Base-by-base conservation (phyloP, 257 asterid species). In the Primulina tabacum region DNA sequence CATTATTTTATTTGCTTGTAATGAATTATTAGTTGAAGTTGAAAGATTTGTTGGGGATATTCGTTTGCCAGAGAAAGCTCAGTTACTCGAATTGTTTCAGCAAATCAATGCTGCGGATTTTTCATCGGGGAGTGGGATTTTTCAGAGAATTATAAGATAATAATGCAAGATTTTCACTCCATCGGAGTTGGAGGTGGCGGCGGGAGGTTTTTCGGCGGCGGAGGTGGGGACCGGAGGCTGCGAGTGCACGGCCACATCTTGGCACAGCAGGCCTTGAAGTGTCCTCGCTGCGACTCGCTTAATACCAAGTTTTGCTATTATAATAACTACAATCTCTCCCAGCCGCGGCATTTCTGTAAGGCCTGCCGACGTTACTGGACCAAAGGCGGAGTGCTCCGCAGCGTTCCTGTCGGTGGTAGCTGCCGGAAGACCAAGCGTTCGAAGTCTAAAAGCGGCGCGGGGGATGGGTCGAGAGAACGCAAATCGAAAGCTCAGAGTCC, bases 341-440 rank as follows among this genome's bases (percentile, higher is more conserved):
- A 92, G 86, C 98, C 98, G 18, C 89, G 98, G 2, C 89, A 92
- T 86, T 92, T 86, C 76, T 92, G 98, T 80, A 92, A 92, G 79
- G 80, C 79, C 83, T 89, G 98, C 82, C 87, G 96, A 38, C 79
- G 97, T 24, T 92, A 92, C 80, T 92, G 98, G 98, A 92, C 98
- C 20, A 89, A 89, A 79, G 96, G 98, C 75, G 98, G 98, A 63
- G 92, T 92, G 47, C 95, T 91, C 58, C 95, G 97, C 43, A 92
- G 76, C 89, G 96, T 92, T 50, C 96, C 97, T 28, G 90, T 92
- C 35, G 97, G 97, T 7, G 97, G 97, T 26, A 92, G 97, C 9
- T 91, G 96, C 89, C 86, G 98, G 71, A 92, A 92, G n/a, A 64
- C 88, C 62, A 89, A 87, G 67, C 94, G 98, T 10, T 75, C 90